These are phyloP conservation scores for Globisporangium sylvaticum DNA, from an alignment of 352 stramenopile genomes.

Conservation along the genomic window DNA sequence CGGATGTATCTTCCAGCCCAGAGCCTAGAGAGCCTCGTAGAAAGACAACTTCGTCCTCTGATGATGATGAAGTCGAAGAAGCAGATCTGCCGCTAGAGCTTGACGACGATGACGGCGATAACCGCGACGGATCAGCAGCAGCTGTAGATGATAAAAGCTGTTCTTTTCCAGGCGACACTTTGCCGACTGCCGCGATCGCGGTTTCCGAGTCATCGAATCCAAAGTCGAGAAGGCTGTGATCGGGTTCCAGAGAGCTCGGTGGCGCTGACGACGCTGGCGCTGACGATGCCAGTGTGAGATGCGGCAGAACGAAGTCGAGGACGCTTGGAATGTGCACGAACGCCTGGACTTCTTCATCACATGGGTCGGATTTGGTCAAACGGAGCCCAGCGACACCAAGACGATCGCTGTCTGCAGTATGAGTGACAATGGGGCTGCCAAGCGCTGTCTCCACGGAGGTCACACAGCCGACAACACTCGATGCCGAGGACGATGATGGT, in stretches of 20 bases:
- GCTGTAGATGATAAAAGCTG: not conserved
- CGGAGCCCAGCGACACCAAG: not conserved
- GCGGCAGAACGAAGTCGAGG: not conserved
- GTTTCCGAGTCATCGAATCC: not conserved
- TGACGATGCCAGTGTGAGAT: not conserved
- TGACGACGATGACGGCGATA: not conserved
- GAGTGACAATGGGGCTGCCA: not conserved
- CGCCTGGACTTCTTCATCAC: not conserved
- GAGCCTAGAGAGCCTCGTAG: not conserved
- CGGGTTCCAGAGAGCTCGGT: not conserved
- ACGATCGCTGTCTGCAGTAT: not conserved
- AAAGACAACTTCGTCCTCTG: not conserved
- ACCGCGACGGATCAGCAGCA: not conserved
- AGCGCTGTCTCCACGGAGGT: not conserved
- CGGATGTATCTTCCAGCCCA: not conserved
- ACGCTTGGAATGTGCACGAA: conserved; percentile 8
- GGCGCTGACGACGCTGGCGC: not conserved
- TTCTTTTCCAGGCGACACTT: not conserved
- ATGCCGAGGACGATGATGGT: not conserved
- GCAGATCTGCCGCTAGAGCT: not conserved
- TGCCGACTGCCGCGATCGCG: not conserved
- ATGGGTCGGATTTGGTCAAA: not conserved
- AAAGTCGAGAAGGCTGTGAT: not conserved
- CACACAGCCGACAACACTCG: not conserved
- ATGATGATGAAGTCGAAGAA: not conserved